phyloP scores from a whole-genome alignment of 2,329 filamentous ascomycete genomes.

The Paecilomyces niveus region DNA sequence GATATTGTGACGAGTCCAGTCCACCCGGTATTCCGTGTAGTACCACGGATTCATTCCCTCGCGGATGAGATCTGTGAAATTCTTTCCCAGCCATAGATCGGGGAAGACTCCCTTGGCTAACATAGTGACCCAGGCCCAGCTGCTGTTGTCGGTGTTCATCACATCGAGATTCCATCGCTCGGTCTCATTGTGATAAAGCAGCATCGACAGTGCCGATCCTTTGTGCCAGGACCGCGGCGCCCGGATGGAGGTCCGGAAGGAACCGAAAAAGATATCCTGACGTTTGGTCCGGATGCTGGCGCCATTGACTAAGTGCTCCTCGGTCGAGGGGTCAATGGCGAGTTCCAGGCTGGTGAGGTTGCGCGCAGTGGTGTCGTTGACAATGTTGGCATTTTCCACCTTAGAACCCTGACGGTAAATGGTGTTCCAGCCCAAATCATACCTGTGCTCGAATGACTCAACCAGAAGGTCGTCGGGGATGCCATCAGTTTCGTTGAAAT shows the following conservation, averaged over 20 bases:
- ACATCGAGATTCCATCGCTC: constrained; percentile 37
- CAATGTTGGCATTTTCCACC: constrained; percentile 26
- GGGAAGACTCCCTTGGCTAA: constrained; percentile 35
- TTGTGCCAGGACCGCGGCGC: constrained; percentile 24
- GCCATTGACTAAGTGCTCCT: constrained; percentile 37
- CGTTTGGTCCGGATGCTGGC: constrained; percentile 36
- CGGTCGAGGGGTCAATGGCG: constrained; percentile 17
- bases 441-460: constrained; percentile 36
- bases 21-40: constrained; percentile 41
- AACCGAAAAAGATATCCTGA: constrained; percentile 43
- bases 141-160: constrained; percentile 37
- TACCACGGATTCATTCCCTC: constrained; percentile 31
- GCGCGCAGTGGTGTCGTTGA: constrained; percentile 15
- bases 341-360: constrained; percentile 18
- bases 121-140: constrained; percentile 31
- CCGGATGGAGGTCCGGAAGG: constrained; percentile 38
- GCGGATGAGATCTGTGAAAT: constrained; percentile 33
- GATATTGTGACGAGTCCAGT: constrained; percentile 40
- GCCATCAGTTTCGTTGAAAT: constrained; percentile 44
- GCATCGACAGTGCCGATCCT: constrained; percentile 42
- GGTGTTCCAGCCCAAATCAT: constrained; percentile 42
- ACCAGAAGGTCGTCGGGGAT: constrained; percentile 29
- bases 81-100: constrained; percentile 28
- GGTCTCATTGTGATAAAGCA: constrained; percentile 39
- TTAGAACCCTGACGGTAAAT: constrained; percentile 5